These are phyloP conservation scores for Byssoonygena ceratinophila DNA, from an alignment of 2,329 filamentous ascomycete species.

Conservation along the genomic window DNA sequence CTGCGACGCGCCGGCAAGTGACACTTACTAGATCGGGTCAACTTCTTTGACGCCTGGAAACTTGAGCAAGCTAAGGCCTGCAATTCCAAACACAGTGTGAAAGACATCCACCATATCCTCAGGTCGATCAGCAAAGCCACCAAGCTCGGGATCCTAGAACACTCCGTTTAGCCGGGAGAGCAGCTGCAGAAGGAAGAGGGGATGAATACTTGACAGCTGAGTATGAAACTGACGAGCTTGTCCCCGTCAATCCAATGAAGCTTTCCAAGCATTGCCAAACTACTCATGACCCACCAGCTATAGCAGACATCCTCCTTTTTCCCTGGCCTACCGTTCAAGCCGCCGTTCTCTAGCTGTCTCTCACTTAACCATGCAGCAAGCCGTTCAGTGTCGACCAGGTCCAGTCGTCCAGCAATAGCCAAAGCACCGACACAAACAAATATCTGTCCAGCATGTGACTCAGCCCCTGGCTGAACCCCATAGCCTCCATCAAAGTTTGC, in stretches of 20 bases:
- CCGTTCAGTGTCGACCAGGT: constrained; percentile 71
- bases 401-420: constrained; percentile 68
- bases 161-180: constrained; percentile 1
- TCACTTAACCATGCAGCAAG: constrained; percentile 87
- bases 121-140: constrained; percentile 81
- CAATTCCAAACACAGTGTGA: constrained; percentile 82
- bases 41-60: constrained; percentile 68
- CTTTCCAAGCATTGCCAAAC: constrained; percentile 75
- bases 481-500: constrained; percentile 93
- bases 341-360: constrained; percentile 74
- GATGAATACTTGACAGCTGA: constrained; percentile 60
- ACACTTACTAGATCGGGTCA: constrained; percentile 69
- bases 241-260: constrained; percentile 87
- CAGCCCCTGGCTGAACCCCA: constrained; percentile 76
- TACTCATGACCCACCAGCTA: constrained; percentile 96
- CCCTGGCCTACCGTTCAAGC: constrained; percentile 86
- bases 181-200: not conserved
- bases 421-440: constrained; percentile 88
- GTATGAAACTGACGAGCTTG: constrained; percentile 69
- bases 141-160: constrained; percentile 58
- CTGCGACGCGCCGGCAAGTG: constrained; percentile 11
- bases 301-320: constrained; percentile 97
- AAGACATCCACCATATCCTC: constrained; percentile 96
- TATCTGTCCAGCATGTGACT: constrained; percentile 90
- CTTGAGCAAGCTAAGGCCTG: constrained; percentile 73